Evolutionary conservation across 2,329 filamentous ascomycete species (phyloP), one percentile per base, ranked within the genome.

Genomic region (Fusarium sp.): DNA sequence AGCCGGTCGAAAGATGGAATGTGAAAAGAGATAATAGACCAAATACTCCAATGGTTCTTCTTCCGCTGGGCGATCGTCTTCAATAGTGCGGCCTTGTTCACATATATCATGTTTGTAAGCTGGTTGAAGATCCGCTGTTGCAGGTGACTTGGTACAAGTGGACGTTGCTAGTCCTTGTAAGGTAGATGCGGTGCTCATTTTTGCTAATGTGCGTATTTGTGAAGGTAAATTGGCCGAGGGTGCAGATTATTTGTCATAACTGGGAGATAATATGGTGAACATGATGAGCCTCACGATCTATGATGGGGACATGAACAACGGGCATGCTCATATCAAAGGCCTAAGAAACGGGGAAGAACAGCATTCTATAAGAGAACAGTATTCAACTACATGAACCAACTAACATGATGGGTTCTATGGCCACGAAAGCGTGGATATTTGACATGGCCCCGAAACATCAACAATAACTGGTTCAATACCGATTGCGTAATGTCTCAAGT

Each of bases 1-100:
- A 50, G 62, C 41, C 20, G 52, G 66, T 39, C 38, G 70, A 56
- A 66, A 49, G 25, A 65, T 50, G 70, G 70, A 73, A 73, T 73
- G 70, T 54, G 70, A 60, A 61, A 68, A 59, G 22, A 71, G 7
- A n/a, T 68, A 41, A 35, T 61, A 33, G 7, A 65, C 46, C 5
- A 58, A 25, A 20, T 45, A 46, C 46, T 73, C 70, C 22, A 68
- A 46, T 29, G 42, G 29, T 36, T 73, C 67, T 41, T 68, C 66
- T 25, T 73, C 70, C 20, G 53, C 41, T 47, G 55, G 38, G 20
- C 33, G 33, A 35, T 68, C 70, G 13, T 54, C 42, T 20, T 67
- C 49, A 27, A 27, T 39, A 35, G 29, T 22, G 10, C 20, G n/a
- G 36, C 17, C 39, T n/a, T 49, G 55, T 44, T 55, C 52, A 7